A percentile compares a stretch with the other conserved stretches of the same genome.
These are phyloP conservation scores for Heteromeles arbutifolia DNA, from an alignment of 306 rosid species.

Conservation along the genomic window DNA sequence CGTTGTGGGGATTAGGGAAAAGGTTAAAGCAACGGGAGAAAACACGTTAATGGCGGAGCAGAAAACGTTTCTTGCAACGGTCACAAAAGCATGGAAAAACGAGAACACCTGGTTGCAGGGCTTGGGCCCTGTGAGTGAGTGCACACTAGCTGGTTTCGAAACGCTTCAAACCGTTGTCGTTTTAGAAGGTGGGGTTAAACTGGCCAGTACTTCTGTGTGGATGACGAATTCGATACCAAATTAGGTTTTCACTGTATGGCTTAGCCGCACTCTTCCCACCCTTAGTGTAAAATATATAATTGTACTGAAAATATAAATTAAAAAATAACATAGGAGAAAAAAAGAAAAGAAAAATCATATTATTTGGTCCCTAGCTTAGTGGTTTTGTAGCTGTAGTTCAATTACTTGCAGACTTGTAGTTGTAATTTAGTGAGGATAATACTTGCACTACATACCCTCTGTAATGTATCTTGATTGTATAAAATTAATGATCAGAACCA, in stretches of 20 bases:
- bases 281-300: too few relatives aligned
- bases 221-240: too few relatives aligned
- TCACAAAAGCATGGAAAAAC: background rate
- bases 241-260: rapidly evolving
- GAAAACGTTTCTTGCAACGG: conserved; percentile 5
- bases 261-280: rapidly evolving
- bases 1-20: conserved; percentile 43
- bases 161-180: background rate
- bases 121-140: background rate
- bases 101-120: background rate
- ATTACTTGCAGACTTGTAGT: background rate
- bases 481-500: too few relatives aligned
- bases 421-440: background rate
- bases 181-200: background rate
- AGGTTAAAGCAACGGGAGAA: background rate
- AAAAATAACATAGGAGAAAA: too few relatives aligned
- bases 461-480: too few relatives aligned
- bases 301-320: too few relatives aligned
- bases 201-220: background rate
- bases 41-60: background rate
- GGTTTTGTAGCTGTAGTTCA: background rate
- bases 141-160: background rate
- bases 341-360: too few relatives aligned
- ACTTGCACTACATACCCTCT: too few relatives aligned
- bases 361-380: too few relatives aligned